Evolutionary conservation across 2,329 filamentous ascomycete genomes (phyloP), one percentile per base, ranked within the genome.

Genomic region (Colletotrichum echinochloae): DNA sequence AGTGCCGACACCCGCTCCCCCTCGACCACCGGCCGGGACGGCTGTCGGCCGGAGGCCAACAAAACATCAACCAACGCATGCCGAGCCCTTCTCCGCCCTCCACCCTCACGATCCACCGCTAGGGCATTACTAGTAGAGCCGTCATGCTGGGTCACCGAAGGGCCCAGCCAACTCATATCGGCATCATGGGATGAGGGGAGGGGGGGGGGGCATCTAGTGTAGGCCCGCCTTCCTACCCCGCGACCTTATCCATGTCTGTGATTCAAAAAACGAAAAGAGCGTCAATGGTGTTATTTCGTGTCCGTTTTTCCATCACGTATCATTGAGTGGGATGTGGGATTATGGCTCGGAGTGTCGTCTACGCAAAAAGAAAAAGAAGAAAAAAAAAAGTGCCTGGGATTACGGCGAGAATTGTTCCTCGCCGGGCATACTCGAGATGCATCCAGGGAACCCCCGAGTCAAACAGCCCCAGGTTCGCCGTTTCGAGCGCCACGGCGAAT

Each of bases 1-100:
- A 41, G 48, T 9, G 35, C 67, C 67, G 67, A 70, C 33, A 70
- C 30, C 67, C 67, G 67, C 57, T 11, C 18, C 46, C 35, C 20
- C 8, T 20, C 5, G 39, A 44, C 20, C 41, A 28, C 6, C 57
- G 9, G 23, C 67, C 57, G 67, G 57, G 54, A 48, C 67, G 67
- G 67, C 67, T 70, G 30, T 70, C 67, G 67, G 67, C 41, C 30
- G 23, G 30, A 28, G 35, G 55, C 57, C 48, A 46, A 46, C 64
- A 67, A 54, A 23, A 67, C 63, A 8, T 39, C 57, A 35, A 33
- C 44, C 64, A 46, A 62, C 67, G 28, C 65, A 63, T n/a, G 44
- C 52, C 67, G 57, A 70, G 51, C 14, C 37, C 11, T 16, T 33
- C 37, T 37, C 56, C 63, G 35, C 55, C 28, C 46, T n/a, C 12